Percentiles rank a stretch among this genome's conserved stretches.
Evolutionary conservation across 2,329 filamentous ascomycete genomes (phyloP).

Genomic region (Penicillium olsonii): DNA sequence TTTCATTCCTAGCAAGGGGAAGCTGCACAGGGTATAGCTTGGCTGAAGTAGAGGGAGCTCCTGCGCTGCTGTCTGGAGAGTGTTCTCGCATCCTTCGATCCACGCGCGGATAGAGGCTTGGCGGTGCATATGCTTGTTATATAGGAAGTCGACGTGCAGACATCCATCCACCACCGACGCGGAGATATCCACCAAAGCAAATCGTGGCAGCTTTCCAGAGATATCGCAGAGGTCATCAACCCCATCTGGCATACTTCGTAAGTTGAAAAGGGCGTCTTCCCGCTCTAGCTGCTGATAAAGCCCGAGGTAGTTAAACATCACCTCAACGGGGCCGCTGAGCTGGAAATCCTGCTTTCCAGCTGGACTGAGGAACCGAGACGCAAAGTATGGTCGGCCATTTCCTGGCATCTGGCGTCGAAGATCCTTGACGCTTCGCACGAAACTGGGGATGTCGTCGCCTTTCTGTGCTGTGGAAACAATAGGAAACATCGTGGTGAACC

Average conservation of each 20-base stretch:
- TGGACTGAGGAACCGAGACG: background rate
- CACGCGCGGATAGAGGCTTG: background rate
- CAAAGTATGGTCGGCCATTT: background rate
- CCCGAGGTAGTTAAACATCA: background rate
- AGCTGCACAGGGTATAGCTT: background rate
- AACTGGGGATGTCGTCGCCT: background rate
- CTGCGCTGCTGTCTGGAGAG: background rate
- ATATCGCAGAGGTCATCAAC: background rate
- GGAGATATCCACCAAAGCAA: background rate
- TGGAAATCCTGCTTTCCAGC: background rate
- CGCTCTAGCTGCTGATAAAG: slow-evolving; percentile 1
- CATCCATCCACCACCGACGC: background rate
- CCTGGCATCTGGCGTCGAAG: background rate
- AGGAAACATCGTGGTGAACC: slow-evolving; percentile 1
- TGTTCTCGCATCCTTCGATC: background rate
- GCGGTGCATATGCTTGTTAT: background rate
- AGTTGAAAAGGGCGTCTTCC: background rate
- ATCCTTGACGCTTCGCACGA: background rate
- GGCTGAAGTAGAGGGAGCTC: background rate
- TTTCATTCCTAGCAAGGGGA: background rate
- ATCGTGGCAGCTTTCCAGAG: background rate
- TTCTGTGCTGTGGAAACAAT: background rate
- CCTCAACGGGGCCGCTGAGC: slow-evolving; percentile 11
- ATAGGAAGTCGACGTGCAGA: background rate
- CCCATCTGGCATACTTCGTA: background rate